Conservation (phyloP, 2,329 filamentous ascomycete genomes). For the Epichloe festucae region DNA sequence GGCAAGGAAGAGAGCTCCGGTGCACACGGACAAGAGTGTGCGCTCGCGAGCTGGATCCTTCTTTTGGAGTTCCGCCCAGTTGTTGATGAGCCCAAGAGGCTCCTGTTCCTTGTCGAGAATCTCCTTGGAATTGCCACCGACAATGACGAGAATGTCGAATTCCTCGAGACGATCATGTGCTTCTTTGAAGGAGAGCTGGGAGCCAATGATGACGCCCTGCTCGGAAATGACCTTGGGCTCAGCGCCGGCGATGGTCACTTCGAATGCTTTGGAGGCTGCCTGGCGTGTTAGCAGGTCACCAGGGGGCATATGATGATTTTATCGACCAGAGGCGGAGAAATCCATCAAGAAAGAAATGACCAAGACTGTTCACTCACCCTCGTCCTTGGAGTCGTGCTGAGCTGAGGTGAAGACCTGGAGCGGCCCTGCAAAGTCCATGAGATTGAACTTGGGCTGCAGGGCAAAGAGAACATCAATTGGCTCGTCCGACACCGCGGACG, state of each 20-base stretch:
- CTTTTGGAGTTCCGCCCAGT: conserved; percentile 69
- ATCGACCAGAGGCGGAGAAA: no score
- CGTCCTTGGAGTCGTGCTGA: conserved; percentile 39
- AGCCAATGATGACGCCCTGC: conserved; percentile 56
- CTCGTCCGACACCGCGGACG: conserved; percentile 41
- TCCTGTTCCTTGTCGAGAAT: conserved; percentile 56
- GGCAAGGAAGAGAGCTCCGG: conserved; percentile 65
- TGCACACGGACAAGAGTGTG: conserved; percentile 68
- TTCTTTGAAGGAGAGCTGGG: conserved; percentile 68
- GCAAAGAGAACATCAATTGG: conserved; percentile 48
- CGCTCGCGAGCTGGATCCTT: conserved; percentile 68
- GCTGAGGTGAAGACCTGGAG: conserved; percentile 38
- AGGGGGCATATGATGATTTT: no score
- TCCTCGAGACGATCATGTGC: conserved; percentile 61
- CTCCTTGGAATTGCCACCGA: conserved; percentile 54
- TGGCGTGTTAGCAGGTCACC: background rate
- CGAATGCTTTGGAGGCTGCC: conserved; percentile 42
- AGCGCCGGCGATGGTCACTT: conserved; percentile 40
- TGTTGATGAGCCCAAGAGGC: conserved; percentile 58
- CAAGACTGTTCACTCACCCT: conserved; percentile 22
- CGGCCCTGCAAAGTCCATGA: conserved; percentile 45
- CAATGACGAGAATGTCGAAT: conserved; percentile 67
- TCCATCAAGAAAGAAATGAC: background rate
- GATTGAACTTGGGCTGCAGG: conserved; percentile 46
- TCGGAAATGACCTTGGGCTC: conserved; percentile 42